These are phyloP conservation scores for Skeletonema costatum DNA, from an alignment of 108 stramenopile genomes.

Conservation along the genomic window DNA sequence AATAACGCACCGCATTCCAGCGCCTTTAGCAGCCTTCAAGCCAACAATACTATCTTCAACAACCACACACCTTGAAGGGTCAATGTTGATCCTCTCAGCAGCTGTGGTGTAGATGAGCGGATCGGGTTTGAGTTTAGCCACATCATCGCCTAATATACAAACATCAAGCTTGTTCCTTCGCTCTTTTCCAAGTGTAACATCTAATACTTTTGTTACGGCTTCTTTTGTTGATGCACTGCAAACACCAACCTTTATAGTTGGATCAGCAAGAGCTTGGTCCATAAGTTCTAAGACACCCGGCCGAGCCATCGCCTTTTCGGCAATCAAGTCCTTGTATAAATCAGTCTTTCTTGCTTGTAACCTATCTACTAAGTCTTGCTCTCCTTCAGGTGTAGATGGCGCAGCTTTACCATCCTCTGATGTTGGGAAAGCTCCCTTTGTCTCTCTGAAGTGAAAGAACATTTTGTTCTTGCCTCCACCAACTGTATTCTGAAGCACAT, in stretches of 20 bases:
- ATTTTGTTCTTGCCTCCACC: conserved; percentile 93
- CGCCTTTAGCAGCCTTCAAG: conserved; percentile 85
- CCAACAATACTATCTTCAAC: conserved; percentile 90
- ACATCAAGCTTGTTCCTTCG: conserved; percentile 76
- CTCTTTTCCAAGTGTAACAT: conserved; percentile 76
- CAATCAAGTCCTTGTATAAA: conserved; percentile 77
- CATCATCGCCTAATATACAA: conserved; percentile 89
- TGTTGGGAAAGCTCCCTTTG: conserved; percentile 59
- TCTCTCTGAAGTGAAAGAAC: conserved; percentile 82
- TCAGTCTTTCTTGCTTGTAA: conserved; percentile 88
- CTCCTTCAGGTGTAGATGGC: conserved; percentile 61
- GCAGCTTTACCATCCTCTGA: conserved; percentile 50
- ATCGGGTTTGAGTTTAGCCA: conserved; percentile 82
- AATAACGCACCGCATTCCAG: conserved; percentile 87
- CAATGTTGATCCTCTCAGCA: conserved; percentile 66
- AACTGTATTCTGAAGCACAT: conserved; percentile 88
- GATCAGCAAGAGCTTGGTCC: conserved; percentile 87
- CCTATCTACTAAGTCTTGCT: conserved; percentile 73
- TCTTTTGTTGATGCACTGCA: conserved; percentile 89
- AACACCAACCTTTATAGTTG: conserved; percentile 82
- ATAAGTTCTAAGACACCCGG: conserved; percentile 86
- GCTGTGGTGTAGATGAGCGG: conserved; percentile 88
- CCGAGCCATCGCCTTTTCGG: conserved; percentile 70
- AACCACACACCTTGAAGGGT: conserved; percentile 73
- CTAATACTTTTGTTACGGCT: conserved; percentile 81